Base-by-base conservation (phyloP, 805 yeast species). In the Kockiozyma suomiensis region DNA sequence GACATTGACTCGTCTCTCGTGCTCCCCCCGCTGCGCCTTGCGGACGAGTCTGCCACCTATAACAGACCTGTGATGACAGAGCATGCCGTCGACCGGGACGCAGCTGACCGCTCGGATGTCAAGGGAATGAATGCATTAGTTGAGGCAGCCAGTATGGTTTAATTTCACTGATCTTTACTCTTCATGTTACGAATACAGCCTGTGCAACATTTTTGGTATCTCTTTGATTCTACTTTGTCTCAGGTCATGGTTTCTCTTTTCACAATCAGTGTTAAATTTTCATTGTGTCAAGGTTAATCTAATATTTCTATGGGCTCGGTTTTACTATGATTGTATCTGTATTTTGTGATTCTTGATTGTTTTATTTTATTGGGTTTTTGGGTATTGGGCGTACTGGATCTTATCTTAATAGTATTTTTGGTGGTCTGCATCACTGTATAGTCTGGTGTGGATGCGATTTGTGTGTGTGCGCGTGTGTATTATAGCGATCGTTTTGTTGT, bases 81-180 rank as follows among this genome's bases (percentile, higher is more conserved):
- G 12, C 33, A 5, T 6, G 37, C 35, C 19, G 19, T 17, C 15
- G 7, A 4, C 37, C 25, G 21, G 15, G 35, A 28, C 19, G 3
- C 48, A 1, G 28, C 48, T 26, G 41, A 32, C 41, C 13, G 15
- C 25, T 26, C 41, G 26, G 46, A 50, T 15, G 38, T 53, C 50
- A 48, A 58, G 41, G 62, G 62, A 19, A 51, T 61, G 56, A 47
- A 58, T 21, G 65, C 62, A 7, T 35, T 61, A 35, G 49, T 61
- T 19, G 65, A 61, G 32, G 65, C 65, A 13, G 65, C 65, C 33
- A 40, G 49, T 21, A 56, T 60, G 61, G 53, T 35, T 21, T 37
- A 35, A 32, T 28, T 17, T 15, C 8, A n/a, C 19, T 40, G 12
- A 15, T 21, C 19, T n/a, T 21, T 38, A n/a, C 5, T 17, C 21